Evolutionary conservation across 2,329 filamentous ascomycete genomes (phyloP).

Genomic region (Aspergillus intermedius): DNA sequence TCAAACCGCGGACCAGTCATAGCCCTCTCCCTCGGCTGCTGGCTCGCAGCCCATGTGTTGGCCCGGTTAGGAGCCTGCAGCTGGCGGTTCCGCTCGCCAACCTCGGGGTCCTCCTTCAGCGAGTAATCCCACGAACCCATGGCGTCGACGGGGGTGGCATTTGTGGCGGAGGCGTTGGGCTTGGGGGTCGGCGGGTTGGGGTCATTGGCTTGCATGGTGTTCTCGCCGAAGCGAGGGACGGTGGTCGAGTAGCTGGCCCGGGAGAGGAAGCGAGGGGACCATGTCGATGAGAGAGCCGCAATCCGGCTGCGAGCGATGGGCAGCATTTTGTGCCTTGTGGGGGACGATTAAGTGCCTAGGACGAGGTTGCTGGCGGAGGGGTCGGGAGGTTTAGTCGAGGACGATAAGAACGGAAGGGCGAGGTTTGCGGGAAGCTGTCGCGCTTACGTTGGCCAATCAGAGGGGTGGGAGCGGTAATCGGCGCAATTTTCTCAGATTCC

Average conservation of each 20-base stretch:
- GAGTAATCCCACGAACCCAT: constrained; percentile 45
- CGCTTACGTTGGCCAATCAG: constrained; percentile 19
- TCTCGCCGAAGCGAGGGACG: constrained; percentile 34
- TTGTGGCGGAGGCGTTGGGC: constrained; percentile 55
- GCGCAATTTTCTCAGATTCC: constrained; percentile 11
- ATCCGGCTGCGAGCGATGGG: constrained; percentile 40
- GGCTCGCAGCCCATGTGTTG: constrained; percentile 76
- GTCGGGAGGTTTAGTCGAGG: constrained; percentile 4
- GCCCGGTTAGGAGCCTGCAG: constrained; percentile 82
- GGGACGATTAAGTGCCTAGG: background rate
- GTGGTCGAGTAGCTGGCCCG: constrained; percentile 40
- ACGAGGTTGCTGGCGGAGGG: constrained; percentile 10
- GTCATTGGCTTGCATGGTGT: constrained; percentile 50
- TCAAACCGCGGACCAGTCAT: constrained; percentile 96
- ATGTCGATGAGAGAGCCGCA: constrained; percentile 40
- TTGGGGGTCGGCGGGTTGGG: constrained; percentile 46
- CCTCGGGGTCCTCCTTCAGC: constrained; percentile 50
- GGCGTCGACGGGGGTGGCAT: constrained; percentile 49
- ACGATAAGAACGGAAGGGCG: constrained; percentile 16
- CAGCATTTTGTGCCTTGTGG: constrained; percentile 31
- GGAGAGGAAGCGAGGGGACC: constrained; percentile 22
- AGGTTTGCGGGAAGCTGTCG: constrained; percentile 26
- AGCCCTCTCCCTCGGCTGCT: constrained; percentile 70
- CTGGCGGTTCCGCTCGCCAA: constrained; percentile 51
- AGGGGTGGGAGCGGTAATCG: constrained; percentile 7